Conservation (phyloP, 192 early-diverging fungal genomes). For the Entomortierella beljakovae region DNA sequence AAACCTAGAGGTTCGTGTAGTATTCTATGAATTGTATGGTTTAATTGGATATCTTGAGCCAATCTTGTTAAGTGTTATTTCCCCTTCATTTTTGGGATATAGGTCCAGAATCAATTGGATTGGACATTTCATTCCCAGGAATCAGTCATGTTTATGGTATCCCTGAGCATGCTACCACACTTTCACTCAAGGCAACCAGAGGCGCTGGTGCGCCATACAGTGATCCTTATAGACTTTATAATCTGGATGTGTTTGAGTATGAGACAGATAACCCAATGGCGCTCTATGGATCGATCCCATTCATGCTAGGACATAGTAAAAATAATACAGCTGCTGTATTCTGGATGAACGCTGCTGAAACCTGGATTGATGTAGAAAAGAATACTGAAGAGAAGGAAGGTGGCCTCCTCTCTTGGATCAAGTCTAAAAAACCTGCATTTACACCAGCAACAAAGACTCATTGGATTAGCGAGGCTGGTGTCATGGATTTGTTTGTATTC, state of each 20-base stretch:
- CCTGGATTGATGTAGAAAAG: slow-evolving; percentile 97
- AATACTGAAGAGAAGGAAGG: slow-evolving; percentile 53
- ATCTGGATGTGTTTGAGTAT: slow-evolving; percentile 99
- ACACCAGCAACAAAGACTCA: slow-evolving; percentile 76
- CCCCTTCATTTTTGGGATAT: neutral
- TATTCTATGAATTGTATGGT: neutral
- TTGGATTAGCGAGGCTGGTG: slow-evolving; percentile 94
- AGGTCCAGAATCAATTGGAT: slow-evolving; percentile 93
- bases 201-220: slow-evolving; percentile 77
- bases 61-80: neutral
- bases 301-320: slow-evolving; percentile 91
- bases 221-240: slow-evolving; percentile 97
- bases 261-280: slow-evolving; percentile 95
- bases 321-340: slow-evolving; percentile 82
- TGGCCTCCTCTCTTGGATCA: slow-evolving; percentile 40
- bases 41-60: neutral
- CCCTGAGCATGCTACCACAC: slow-evolving; percentile 91
- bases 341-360: slow-evolving; percentile 96
- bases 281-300: slow-evolving; percentile 94
- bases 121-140: slow-evolving; percentile 92
- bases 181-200: slow-evolving; percentile 89
- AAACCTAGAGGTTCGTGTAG: slow-evolving; percentile 85
- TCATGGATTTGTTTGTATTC: slow-evolving; percentile 91
- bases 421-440: slow-evolving; percentile 29
- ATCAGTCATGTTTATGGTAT: slow-evolving; percentile 94